Evolutionary conservation across 257 asterid species (phyloP).

Genomic region (Nemophila menziesii): DNA sequence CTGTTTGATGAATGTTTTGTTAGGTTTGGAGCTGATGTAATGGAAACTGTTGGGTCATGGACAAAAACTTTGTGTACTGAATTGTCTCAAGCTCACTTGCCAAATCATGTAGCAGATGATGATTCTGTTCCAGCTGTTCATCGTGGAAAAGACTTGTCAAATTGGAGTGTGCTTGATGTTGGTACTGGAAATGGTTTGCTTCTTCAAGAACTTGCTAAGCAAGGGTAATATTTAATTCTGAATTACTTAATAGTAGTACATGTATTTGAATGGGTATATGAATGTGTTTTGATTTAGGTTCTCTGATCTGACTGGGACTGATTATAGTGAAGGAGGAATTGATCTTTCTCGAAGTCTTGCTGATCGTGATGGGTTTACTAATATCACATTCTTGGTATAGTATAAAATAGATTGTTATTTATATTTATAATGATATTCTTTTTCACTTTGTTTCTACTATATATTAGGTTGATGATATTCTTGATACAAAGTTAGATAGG

Average conservation of each 20-base stretch:
- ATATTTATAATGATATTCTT: too few relatives aligned
- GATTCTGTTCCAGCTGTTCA: constrained; percentile 39
- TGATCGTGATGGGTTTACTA: constrained; percentile 75
- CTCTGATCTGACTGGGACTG: constrained; percentile 94
- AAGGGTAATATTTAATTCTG: too few relatives aligned
- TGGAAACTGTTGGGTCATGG: constrained; percentile 87
- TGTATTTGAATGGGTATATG: too few relatives aligned
- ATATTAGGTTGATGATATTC: constrained; percentile 83
- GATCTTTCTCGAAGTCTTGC: constrained; percentile 78
- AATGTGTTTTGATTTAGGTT: constrained; percentile 55
- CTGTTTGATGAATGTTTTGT: constrained; percentile 7
- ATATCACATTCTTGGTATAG: constrained; percentile 59
- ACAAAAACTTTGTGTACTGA: constrained; percentile 71
- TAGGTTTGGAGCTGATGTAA: constrained; percentile 95
- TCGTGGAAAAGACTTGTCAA: constrained; percentile 49
- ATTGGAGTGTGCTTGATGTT: constrained; percentile 83
- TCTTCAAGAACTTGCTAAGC: constrained; percentile 91
- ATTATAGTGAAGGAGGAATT: constrained; percentile 91
- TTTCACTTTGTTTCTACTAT: constrained; percentile 2
- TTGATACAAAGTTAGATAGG: constrained; percentile 72
- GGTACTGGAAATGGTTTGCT: constrained; percentile 98
- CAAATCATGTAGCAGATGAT: constrained; percentile 42
- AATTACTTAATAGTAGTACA: too few relatives aligned
- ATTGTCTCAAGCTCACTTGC: constrained; percentile 47
- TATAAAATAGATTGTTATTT: not conserved